Conservation (phyloP, 805 yeast genomes). For the Spathaspora gorwiae region DNA sequence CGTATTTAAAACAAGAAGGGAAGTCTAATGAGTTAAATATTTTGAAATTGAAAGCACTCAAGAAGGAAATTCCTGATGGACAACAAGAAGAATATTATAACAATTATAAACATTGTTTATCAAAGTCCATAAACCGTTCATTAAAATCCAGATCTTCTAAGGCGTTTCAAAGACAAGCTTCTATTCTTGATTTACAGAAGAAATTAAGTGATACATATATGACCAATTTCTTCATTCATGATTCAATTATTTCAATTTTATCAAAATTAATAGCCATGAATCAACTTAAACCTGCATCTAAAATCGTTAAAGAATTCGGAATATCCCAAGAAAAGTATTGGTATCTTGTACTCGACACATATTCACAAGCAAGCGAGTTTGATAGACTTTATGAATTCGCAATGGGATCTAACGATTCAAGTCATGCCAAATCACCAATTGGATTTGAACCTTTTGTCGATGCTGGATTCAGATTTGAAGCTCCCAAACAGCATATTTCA, state of each 20-base stretch:
- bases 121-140: constrained; percentile 16
- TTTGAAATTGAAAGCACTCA: constrained; percentile 14
- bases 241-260: constrained; percentile 23
- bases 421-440: constrained; percentile 53
- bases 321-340: constrained; percentile 28
- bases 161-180: constrained; percentile 24
- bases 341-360: constrained; percentile 29
- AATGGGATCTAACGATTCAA: constrained; percentile 11
- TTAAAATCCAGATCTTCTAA: constrained; percentile 16
- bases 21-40: constrained; percentile 17
- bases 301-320: constrained; percentile 29
- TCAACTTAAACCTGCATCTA: constrained; percentile 32
- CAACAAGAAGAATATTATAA: constrained; percentile 17
- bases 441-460: constrained; percentile 64
- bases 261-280: constrained; percentile 27
- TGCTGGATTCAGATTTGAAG: constrained; percentile 45
- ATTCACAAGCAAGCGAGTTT: constrained; percentile 24
- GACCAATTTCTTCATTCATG: constrained; percentile 22
- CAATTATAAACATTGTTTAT: constrained; percentile 20
- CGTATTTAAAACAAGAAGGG: constrained; percentile 29
- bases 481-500: constrained; percentile 57
- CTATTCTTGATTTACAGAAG: constrained; percentile 28
- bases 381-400: constrained; percentile 33
- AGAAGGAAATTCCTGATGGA: constrained; percentile 9
- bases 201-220: constrained; percentile 31